Percentiles rank a stretch among this genome's conserved stretches.
Evolutionary conservation across 345 rosid species (phyloP).

Genomic region (Raphanus sativus): DNA sequence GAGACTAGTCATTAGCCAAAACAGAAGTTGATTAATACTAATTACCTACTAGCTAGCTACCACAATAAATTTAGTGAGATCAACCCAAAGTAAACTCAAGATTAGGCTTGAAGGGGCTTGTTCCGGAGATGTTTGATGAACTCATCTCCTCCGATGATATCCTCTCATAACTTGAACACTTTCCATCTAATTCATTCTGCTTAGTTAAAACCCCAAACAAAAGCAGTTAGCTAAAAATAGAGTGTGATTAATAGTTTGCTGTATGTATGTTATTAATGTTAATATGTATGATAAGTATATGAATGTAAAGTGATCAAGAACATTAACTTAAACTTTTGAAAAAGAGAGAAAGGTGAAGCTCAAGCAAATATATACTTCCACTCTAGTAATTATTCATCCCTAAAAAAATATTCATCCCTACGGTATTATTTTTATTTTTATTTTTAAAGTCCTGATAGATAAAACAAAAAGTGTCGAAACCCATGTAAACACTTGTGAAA

Average conservation of each 20-base stretch:
- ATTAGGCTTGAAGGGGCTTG: conserved; percentile 86
- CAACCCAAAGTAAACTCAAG: conserved; percentile 95
- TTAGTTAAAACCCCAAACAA: not conserved
- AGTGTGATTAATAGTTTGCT: not conserved
- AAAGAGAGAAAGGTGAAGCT: conserved; percentile 3
- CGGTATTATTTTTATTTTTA: not conserved
- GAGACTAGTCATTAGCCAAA: conserved; percentile 31
- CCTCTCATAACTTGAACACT: conserved; percentile 74
- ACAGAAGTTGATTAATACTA: conserved; percentile 28
- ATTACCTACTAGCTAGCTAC: conserved; percentile 26
- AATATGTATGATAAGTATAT: not conserved
- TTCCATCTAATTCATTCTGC: conserved; percentile 71
- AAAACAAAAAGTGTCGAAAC: conserved; percentile 4
- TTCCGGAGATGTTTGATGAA: conserved; percentile 69
- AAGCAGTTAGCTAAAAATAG: not conserved
- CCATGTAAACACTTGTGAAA: conserved; percentile 15
- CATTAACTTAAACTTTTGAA: not conserved
- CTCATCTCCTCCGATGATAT: conserved; percentile 63
- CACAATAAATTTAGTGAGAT: conserved; percentile 53
- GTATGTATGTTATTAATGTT: not conserved
- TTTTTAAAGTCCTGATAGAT: not conserved
- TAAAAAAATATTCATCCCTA: not conserved
- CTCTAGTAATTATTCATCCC: not conserved
- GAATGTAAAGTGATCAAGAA: not conserved
- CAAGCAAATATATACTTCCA: not conserved